Evolutionary conservation across 148 eudicot species (phyloP).

Genomic region (Rhododendron williamsianum): DNA sequence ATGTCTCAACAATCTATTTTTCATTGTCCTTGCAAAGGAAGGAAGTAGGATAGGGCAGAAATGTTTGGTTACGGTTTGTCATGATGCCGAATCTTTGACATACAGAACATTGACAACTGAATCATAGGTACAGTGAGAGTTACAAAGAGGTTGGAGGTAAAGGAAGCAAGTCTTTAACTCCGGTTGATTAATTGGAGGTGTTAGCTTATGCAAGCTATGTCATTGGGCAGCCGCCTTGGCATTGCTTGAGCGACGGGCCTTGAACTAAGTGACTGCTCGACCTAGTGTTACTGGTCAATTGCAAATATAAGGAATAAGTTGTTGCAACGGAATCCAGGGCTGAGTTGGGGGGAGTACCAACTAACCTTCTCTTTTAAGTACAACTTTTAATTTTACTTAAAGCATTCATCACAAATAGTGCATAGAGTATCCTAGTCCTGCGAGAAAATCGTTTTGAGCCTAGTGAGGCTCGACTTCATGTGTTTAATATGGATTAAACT

Average conservation of each 20-base stretch:
- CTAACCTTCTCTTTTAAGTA: not conserved
- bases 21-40: not conserved
- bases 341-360: not conserved
- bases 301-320: not conserved
- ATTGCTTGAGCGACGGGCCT: not conserved
- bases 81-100: not conserved
- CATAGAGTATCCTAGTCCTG: not conserved
- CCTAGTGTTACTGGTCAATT: not conserved
- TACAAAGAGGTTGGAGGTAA: not conserved
- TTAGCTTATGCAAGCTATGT: not conserved
- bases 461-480: not conserved
- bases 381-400: not conserved
- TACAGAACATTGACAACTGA: not conserved
- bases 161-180: not conserved
- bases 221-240: no score
- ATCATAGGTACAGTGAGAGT: not conserved
- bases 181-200: not conserved
- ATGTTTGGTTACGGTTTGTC: not conserved
- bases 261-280: not conserved
- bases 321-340: not conserved
- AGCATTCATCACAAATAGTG: not conserved
- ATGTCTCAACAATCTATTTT: not conserved
- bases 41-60: constrained; percentile 5
- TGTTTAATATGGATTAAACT: not conserved
- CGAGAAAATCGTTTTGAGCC: not conserved